Base-by-base conservation (phyloP, 345 rosid genomes). In the Gossypioides kirkii region DNA sequence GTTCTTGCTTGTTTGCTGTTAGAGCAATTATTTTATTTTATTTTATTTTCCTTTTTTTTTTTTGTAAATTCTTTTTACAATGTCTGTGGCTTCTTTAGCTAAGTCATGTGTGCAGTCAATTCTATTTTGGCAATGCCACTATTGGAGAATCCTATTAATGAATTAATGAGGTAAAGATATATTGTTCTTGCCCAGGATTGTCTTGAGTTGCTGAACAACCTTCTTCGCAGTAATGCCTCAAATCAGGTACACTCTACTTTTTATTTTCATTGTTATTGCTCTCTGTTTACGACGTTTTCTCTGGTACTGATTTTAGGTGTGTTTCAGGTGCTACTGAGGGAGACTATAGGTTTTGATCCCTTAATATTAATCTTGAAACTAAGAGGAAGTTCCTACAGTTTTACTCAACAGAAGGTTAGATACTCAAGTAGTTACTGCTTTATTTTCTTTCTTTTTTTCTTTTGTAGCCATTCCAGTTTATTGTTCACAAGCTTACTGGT, bases 361-460 rank as follows among this genome's bases (percentile, higher is more conserved):
- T 73, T 95, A 64, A 84, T 91, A 74, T 86, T 94, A 41, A 85
- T 92, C 75, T 73, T 95, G 80, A 95, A 82, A 82, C 85, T 87
- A 71, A 88, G 96, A 72, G 94, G 96, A 70, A 86, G 81, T 77
- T 79, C 90, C 42, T 93, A 93, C 79, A 87, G 88, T 76, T 96
- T 93, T 78, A 91, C 97, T 74, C 91, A 93, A 62, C 99, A 96
- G 75, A 96, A 96, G 99, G 99, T 96, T 85, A 78, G 92, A 82
- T 87, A 79, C 81, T 83, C 82, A 32, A 38, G 61, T 72, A 70
- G 78, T 80, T 36, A 53, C 53, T 58, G n/a, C 55, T 53, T 32
- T 62, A 46, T 5, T 17, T 54, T 1, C 45, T 42, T 70, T 66
- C 58, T 18, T 38, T 50, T 67, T 73, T 73, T 61, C 52, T 17